Conservation (phyloP, 2,329 filamentous ascomycete genomes). For the Aspergillus spinulosporus region DNA sequence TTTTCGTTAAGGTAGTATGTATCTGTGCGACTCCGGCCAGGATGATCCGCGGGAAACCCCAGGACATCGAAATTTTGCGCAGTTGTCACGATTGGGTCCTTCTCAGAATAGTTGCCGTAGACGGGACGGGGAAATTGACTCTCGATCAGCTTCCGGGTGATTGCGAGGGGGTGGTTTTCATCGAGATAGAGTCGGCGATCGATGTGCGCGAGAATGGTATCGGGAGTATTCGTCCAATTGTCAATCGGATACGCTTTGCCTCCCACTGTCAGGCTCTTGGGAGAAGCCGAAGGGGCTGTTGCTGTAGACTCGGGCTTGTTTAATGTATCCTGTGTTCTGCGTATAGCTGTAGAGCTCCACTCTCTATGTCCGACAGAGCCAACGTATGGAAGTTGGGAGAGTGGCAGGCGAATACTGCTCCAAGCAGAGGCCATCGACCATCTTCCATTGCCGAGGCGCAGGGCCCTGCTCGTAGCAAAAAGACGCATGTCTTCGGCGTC, state of each 20-base stretch:
- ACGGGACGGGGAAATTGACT: conserved; percentile 74
- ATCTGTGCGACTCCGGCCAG: conserved; percentile 81
- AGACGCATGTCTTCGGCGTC: conserved; percentile 36
- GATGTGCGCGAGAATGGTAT: conserved; percentile 72
- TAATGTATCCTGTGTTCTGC: conserved; percentile 23
- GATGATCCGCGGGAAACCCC: conserved; percentile 83
- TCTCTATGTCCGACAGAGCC: conserved; percentile 24
- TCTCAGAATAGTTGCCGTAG: conserved; percentile 74
- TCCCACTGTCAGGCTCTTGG: conserved; percentile 57
- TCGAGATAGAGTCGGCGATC: conserved; percentile 84
- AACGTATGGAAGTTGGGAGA: conserved; percentile 22
- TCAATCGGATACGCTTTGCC: conserved; percentile 68
- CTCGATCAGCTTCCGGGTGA: conserved; percentile 90
- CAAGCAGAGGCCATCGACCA: conserved; percentile 33
- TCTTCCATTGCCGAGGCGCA: conserved; percentile 38
- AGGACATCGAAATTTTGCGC: conserved; percentile 93
- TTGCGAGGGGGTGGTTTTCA: conserved; percentile 82
- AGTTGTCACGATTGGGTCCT: conserved; percentile 81
- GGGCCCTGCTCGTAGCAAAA: conserved; percentile 41
- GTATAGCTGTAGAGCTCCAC: conserved; percentile 38
- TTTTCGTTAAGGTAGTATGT: conserved; percentile 91
- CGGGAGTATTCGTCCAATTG: conserved; percentile 79
- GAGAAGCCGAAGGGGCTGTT: not conserved
- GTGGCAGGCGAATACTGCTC: conserved; percentile 25
- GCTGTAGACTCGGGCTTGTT: conserved; percentile 12